Evolutionary conservation across 2,329 filamentous ascomycete species (phyloP), one percentile per base, ranked within the genome.

Genomic region (Xylariaceae sp.): DNA sequence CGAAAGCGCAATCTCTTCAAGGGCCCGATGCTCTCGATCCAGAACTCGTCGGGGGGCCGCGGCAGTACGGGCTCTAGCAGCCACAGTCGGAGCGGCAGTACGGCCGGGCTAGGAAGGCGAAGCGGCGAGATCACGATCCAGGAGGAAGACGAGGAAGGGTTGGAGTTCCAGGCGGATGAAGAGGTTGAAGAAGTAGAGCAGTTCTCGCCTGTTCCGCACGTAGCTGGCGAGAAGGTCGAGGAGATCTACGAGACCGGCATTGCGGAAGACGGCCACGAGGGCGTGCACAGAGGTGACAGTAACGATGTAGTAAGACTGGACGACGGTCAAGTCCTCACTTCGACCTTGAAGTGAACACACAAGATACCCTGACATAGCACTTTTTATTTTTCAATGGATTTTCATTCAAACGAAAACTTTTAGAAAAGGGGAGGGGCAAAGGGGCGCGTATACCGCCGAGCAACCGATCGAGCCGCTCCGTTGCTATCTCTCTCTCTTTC

Each of bases 1-100:
- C 78, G 90, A 59, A 95, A 93, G 75, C 83, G 88, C 59, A 90
- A 85, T 58, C 73, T 92, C 1, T 94, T 95, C 77, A 93, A 93
- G 71, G 90, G 90, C 0, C 90, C 90, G 0, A 86, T 85, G 74
- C 75, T 88, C 35, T 82, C 82, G 64, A 77, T 86, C 51, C 79
- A 78, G 10, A 66, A 56, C 51, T 56, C 75, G 69, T n/a, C 73
- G 62, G 61, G 70, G 39, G 64, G 69, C 49, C 68, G 74, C 34
- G 67, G 72, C 53, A 66, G 74, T 47, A 66, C 68, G 13, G 67
- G 57, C 15, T 72, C 71, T 10, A 74, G 69, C 0, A 71, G 71
- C 35, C 75, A 81, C 57, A 80, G 74, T 62, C 79, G 81, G 59
- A 87, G 77, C 73, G 82, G 82, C 1, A 91, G 88, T 67, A 82